Evolutionary conservation across 2,329 filamentous ascomycete genomes (phyloP), one percentile per base, ranked within the genome.

Genomic region (Aschersonia sp.): DNA sequence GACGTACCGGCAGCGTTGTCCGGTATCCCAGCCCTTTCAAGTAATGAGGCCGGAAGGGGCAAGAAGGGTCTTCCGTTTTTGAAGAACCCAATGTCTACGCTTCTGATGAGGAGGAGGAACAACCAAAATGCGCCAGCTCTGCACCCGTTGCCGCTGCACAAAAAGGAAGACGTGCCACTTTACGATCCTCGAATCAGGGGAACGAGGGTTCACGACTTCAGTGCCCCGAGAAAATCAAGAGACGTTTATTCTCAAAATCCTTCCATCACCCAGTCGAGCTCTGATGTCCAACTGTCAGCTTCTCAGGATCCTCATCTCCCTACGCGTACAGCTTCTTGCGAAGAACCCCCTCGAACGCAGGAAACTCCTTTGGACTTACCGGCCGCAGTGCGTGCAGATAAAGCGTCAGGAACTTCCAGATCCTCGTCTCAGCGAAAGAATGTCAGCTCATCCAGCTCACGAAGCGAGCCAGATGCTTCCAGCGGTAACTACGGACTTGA

Each of bases 121-220:
- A 72, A 67, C 12, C 74, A 78, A 48, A 68, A 67, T 46, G 60
- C 63, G 1, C 64, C 69, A 1, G 72, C 75, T 43, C 49, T 70
- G 3, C 56, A 58, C 1, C 64, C 68, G 1, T 55, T 71, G 29
- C 66, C 71, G 0, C 54, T 70, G 31, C 54, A 64, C 43, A 61
- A 64, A 29, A 58, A 60, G 6, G 54, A 60, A 0, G 67, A 70
- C 11, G 71, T 73, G 54, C 68, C 70, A 5, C 60, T 63, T 22
- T 80, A 81, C 54, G 79, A 83, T 54, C 79, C 79, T 14, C 70
- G 77, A 8, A 84, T 84, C 52, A 72, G 71, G 56, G 81, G 76
- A 45, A 84, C 75, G 6, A 68, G 71, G 44, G 72, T 82, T 45
- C 81, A 84, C 57, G 80, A 79, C 59, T 83, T 81, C 55, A 82